Evolutionary conservation across 192 early-diverging fungal genomes (phyloP).

Genomic region (Coemansia nantahalensis): DNA sequence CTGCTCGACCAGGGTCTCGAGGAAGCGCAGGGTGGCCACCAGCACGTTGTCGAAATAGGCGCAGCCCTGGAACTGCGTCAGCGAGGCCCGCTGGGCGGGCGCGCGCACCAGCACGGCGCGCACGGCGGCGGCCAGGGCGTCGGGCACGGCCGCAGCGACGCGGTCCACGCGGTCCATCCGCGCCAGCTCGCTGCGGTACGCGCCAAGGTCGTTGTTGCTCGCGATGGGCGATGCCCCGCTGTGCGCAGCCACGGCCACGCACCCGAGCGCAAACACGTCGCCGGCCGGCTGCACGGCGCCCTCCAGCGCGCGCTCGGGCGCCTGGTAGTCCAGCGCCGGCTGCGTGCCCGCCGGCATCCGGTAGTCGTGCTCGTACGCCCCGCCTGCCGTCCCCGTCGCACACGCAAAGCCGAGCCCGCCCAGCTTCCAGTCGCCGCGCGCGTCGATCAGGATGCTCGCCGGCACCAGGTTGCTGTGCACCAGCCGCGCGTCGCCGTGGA

Average conservation of each 20-base stretch:
- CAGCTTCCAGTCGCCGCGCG: constrained; percentile 82
- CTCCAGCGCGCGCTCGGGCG: constrained; percentile 72
- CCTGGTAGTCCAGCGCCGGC: constrained; percentile 60
- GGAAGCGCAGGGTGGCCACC: constrained; percentile 73
- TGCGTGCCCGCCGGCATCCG: constrained; percentile 59
- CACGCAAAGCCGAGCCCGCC: constrained; percentile 68
- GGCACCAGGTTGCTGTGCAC: constrained; percentile 76
- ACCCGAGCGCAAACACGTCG: constrained; percentile 81
- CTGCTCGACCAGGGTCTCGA: constrained; percentile 80
- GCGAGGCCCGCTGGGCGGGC: constrained; percentile 58
- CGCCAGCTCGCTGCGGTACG: constrained; percentile 59
- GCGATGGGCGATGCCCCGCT: constrained; percentile 57
- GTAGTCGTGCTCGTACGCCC: constrained; percentile 56
- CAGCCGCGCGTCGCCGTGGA: constrained; percentile 67
- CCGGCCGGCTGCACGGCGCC: constrained; percentile 52
- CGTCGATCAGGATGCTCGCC: constrained; percentile 70
- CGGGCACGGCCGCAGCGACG: constrained; percentile 53
- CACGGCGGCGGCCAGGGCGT: constrained; percentile 53
- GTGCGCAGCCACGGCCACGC: constrained; percentile 69
- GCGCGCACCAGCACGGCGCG: constrained; percentile 55
- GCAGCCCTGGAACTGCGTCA: constrained; percentile 62
- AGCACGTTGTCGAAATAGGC: constrained; percentile 78
- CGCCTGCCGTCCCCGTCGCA: background rate
- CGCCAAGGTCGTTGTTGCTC: constrained; percentile 62
- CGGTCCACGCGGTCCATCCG: constrained; percentile 29